These are phyloP conservation scores for Dictyostelium capitatum DNA, from an alignment of 78 protist species.

Conservation along the genomic window DNA sequence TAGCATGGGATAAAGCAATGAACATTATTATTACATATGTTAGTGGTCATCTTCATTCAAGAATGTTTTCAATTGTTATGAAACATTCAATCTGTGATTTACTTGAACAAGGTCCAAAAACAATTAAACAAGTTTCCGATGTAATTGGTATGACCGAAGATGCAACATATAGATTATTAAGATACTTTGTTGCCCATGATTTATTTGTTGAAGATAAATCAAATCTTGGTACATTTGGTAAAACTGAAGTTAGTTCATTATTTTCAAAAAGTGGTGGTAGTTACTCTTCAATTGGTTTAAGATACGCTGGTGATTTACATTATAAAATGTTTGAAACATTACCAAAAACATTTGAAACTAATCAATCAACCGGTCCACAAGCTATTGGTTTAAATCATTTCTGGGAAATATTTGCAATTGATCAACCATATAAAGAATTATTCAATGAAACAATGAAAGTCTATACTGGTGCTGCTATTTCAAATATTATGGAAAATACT, in stretches of 20 bases:
- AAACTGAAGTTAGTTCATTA: constrained; percentile 1
- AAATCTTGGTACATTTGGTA: neutral
- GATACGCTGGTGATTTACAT: neutral
- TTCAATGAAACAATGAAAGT: constrained; percentile 6
- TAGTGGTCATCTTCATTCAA: neutral
- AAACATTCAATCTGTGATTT: neutral
- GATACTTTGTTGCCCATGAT: constrained; percentile 8
- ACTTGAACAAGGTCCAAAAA: constrained; percentile 5
- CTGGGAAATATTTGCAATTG: constrained; percentile 2
- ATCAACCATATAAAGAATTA: constrained; percentile 1
- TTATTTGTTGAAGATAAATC: neutral
- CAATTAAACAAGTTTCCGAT: neutral
- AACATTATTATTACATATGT: constrained; percentile 3
- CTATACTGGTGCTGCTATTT: neutral
- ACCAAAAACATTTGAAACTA: neutral
- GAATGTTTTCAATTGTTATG: constrained; percentile 15
- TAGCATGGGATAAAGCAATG: constrained; percentile 27
- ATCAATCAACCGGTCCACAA: neutral
- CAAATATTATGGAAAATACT: neutral
- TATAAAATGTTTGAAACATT: constrained; percentile 22
- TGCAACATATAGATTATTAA: neutral
- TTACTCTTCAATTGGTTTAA: neutral
- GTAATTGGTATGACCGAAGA: neutral
- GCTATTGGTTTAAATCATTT: neutral
- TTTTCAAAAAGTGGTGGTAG: neutral